A percentile compares a stretch with the other conserved stretches of the same genome.
Conservation (phyloP, 2,329 filamentous ascomycete genomes). For the Ascochyta lentis region DNA sequence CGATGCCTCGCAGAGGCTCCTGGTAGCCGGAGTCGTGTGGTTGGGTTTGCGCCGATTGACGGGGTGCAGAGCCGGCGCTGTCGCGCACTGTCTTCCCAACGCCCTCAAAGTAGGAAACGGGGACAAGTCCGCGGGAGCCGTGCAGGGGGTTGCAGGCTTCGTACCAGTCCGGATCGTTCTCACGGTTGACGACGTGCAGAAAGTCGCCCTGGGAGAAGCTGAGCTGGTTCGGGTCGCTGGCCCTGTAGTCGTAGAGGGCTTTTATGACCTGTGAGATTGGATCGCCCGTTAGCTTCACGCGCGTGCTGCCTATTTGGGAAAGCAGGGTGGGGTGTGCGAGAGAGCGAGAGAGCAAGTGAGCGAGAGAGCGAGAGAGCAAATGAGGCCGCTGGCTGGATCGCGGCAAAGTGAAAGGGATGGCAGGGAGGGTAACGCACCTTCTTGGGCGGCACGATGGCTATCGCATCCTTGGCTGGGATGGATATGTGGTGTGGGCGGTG, state of each 20-base stretch:
- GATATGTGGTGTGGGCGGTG: slow-evolving; percentile 72
- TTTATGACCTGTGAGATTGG: slow-evolving; percentile 78
- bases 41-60: slow-evolving; percentile 55
- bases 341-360: neutral
- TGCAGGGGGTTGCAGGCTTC: slow-evolving; percentile 96
- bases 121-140: slow-evolving; percentile 87
- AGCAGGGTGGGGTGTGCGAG: slow-evolving; percentile 13
- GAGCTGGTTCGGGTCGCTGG: slow-evolving; percentile 71
- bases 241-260: slow-evolving; percentile 95
- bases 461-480: slow-evolving; percentile 82
- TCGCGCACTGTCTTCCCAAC: slow-evolving; percentile 92
- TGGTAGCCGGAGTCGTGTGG: slow-evolving; percentile 94
- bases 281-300: slow-evolving; percentile 33
- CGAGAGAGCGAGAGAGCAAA: neutral
- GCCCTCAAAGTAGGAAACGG: slow-evolving; percentile 90
- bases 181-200: slow-evolving; percentile 95
- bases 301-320: slow-evolving; percentile 26
- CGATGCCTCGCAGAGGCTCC: slow-evolving; percentile 54
- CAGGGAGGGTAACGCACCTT: slow-evolving; percentile 65
- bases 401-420: slow-evolving; percentile 1
- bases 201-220: slow-evolving; percentile 96
- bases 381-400: slow-evolving; percentile 4
- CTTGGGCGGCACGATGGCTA: slow-evolving; percentile 90
- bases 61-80: slow-evolving; percentile 63
- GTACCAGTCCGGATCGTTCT: slow-evolving; percentile 96